Base-by-base conservation (phyloP, 2,329 filamentous ascomycete genomes). In the Lomentospora prolificans region DNA sequence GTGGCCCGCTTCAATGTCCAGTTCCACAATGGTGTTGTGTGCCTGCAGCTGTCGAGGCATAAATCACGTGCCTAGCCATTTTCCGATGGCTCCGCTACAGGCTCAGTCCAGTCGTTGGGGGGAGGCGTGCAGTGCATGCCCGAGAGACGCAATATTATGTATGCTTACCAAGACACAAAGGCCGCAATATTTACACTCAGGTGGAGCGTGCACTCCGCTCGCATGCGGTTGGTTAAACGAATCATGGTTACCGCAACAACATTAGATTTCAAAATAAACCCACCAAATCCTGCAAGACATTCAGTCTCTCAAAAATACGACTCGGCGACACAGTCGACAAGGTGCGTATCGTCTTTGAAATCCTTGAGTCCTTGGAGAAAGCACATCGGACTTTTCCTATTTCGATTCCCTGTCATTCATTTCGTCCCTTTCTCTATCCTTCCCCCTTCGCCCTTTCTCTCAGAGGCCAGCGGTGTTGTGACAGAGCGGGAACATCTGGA, bases 181-280 rank as follows among this genome's bases (percentile, higher is more conserved):
- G 41, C 53, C 27, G n/a, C n/a, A 36, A 55, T 55, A 50, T 50
- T 55, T 48, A 48, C 41, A 48, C 39, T 44, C 33, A 25, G 19
- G 28, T 36, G 51, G 51, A 24, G 22, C 51, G 22, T 53, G 30
- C 14, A 48, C 44, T 24, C 51, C 30, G 30, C 51, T 36, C 51
- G 51, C 51, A 9, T 53, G 17, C 30, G 51, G 51, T 53, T 53
- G 51, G 51, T 41, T 39, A 53, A 48, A 53, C 51, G 28, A 33
- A 25, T 55, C 53, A 27, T 55, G 56, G 58, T 59, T 59, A 59
- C 58, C 58, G 57, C 54, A 59, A 55, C 58, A 59, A 59, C 58
- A 58, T 56, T 48, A 50, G 33, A 56, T 39, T 55, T 58, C 57
- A 53, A 59, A 59, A 59, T 57, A 59, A 57, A 58, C 51, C 51